Evolutionary conservation across 345 rosid species (phyloP), one percentile per base, ranked within the genome.

Genomic region (Bretschneidera sinensis): DNA sequence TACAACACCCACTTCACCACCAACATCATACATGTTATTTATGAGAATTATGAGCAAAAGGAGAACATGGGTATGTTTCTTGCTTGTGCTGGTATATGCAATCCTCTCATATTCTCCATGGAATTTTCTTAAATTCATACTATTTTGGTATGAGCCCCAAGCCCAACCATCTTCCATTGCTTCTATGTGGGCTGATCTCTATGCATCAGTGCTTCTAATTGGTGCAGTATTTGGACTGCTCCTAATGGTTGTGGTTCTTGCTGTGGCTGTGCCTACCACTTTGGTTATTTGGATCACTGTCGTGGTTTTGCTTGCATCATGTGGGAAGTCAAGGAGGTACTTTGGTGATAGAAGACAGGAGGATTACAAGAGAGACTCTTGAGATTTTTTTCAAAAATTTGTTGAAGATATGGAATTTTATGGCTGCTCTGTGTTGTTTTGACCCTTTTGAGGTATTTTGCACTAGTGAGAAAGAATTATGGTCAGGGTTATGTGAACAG

Each of bases 221-320:
- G 99, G 96, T 48, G 91, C 83, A 0, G 92, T 88, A 56, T 86
- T 85, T 56, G 99, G 99, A 20, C 28, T 82, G 0, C 76, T 94
- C 34, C 85, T 97, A 7, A 88, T 94, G 99, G 85, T 65, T 24
- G 95, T 97, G 17, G 97, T 97, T 53, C 84, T 86, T 17, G 95
- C 92, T 6, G 87, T 90, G 63, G 99, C 83, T 24, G 92, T 94
- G 58, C 99, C 99, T 0, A 96, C 96, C 55, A 92, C 89, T 50
- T 19, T 94, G 74, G 94, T 89, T 23, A 83, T 78, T n/a, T 85
- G 96, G 94, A 92, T 92, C 48, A 73, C 89, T 0, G 71, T 92
- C 21, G 79, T 92, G 64, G 91, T 92, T 7, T 60, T 87, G 59
- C 77, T 92, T 49, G 83, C 97, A 16, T 89, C 89, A 74, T 87